These are phyloP conservation scores for Trichoderma sp. DNA, from an alignment of 2,329 filamentous ascomycete genomes.

Conservation along the genomic window DNA sequence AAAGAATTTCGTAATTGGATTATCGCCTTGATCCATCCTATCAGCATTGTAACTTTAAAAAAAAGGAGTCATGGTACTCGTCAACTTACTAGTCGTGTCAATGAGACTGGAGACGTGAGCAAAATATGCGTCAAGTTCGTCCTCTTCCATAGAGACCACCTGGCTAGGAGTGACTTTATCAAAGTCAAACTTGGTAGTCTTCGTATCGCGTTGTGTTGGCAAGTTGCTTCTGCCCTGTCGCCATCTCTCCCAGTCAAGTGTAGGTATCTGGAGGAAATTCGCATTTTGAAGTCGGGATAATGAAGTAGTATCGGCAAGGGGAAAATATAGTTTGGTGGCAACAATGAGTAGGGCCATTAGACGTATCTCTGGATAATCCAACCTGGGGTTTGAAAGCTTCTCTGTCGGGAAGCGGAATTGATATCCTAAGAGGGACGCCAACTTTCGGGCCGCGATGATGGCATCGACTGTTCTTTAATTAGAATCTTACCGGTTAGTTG, in stretches of 20 bases:
- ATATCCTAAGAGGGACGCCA: conserved; percentile 53
- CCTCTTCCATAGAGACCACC: conserved; percentile 58
- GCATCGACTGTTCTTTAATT: conserved; percentile 53
- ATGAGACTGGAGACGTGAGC: conserved; percentile 37
- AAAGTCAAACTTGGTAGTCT: conserved; percentile 36
- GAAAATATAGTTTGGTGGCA: conserved; percentile 75
- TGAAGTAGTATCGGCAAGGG: conserved; percentile 56
- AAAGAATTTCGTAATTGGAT: conserved; percentile 37
- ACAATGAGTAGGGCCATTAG: conserved; percentile 70
- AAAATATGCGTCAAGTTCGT: conserved; percentile 66
- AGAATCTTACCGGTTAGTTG: conserved; percentile 24
- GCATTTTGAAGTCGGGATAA: conserved; percentile 37
- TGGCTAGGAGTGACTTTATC: conserved; percentile 59
- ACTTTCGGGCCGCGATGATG: conserved; percentile 36
- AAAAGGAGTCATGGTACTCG: neutral
- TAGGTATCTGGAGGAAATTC: conserved; percentile 21
- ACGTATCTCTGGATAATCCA: conserved; percentile 71
- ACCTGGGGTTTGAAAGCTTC: conserved; percentile 43
- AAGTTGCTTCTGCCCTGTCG: conserved; percentile 43
- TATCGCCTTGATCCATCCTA: conserved; percentile 25
- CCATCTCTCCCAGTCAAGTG: conserved; percentile 74
- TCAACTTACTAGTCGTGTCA: conserved; percentile 33
- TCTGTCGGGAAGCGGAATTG: conserved; percentile 50
- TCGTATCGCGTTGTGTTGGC: conserved; percentile 20
- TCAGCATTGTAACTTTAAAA: neutral